These are phyloP conservation scores for Plantago coronopus DNA, from an alignment of 305 asterid species.

Conservation along the genomic window DNA sequence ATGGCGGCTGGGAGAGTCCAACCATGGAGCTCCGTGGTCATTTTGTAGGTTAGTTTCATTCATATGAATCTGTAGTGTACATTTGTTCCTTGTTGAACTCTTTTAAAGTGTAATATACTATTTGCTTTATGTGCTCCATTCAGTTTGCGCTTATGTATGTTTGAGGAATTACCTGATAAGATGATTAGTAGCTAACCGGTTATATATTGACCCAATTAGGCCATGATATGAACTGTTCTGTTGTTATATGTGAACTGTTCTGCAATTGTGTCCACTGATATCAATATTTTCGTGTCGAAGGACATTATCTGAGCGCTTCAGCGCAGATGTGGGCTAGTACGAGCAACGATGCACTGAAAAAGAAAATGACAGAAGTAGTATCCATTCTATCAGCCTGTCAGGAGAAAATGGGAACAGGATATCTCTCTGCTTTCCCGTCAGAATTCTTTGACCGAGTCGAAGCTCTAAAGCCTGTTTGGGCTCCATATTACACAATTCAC, in stretches of 20 bases:
- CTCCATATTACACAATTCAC: conserved; percentile 89
- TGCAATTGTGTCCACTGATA: not conserved
- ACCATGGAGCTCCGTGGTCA: conserved; percentile 74
- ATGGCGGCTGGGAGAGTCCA: conserved; percentile 88
- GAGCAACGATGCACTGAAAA: conserved; percentile 49
- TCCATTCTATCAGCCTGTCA: conserved; percentile 65
- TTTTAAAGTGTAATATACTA: not conserved
- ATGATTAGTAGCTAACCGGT: not conserved
- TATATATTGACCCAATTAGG: no score
- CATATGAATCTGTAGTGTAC: not conserved
- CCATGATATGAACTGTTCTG: no score
- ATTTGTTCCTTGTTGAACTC: not conserved
- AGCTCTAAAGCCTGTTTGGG: conserved; percentile 72
- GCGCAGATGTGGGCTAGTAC: conserved; percentile 94
- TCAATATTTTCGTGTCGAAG: conserved; percentile 31
- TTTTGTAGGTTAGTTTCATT: conserved; percentile 66
- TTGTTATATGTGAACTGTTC: no score
- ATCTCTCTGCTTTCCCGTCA: conserved; percentile 86
- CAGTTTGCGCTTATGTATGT: not conserved
- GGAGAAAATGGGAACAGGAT: conserved; percentile 65
- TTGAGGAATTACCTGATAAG: not conserved
- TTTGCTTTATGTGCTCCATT: not conserved
- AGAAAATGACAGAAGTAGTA: conserved; percentile 56
- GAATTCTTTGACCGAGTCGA: conserved; percentile 70
- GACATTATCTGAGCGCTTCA: conserved; percentile 88